Base-by-base conservation (phyloP, 768 basidiomycete species). In the Termitomyces sp. region DNA sequence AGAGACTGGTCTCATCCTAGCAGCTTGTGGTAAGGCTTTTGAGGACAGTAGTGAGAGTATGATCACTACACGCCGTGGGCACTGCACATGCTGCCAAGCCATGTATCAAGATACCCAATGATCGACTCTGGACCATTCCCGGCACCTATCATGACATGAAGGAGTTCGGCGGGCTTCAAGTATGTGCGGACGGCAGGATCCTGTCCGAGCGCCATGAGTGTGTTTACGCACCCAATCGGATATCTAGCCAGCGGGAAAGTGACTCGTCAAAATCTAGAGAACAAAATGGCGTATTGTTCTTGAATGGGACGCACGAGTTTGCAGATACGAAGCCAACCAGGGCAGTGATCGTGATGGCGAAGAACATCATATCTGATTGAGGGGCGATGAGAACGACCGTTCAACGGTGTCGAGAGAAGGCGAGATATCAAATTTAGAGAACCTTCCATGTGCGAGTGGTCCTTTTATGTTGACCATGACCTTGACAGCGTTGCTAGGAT, bases 21-120 rank as follows among this genome's bases (percentile, higher is more conserved):
- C 85, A 87, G 32, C 83, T 83, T 14, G 61, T 64, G 9, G 77
- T 76, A 54, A 86, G 57, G 63, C 79, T 80, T 36, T 70, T 68
- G 14, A 80, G 71, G 51, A 85, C 71, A 5, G 73, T 59, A 36
- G 78, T 68, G 26, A 87, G 72, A 10, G 79, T 79, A n/a, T 67
- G 67, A 57, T 85, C 83, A 61, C 72, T 76, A 67, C 86, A 87
- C 1, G 79, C 68, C 3, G 72, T 68, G 36, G 36, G 74, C 70
- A 50, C 74, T 61, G 67, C 86, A 87, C 58, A 82, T 20, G 47
- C 80, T 79, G 10, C 68, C 74, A 40, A 85, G 68, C 84, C 83
- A 84, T 46, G 56, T 74, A 68, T 81, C 72, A 57, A 87, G 57
- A 7, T 80, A 71, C 1, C 69, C 62, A 36, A 79, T 65, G 54